phyloP scores from a whole-genome alignment of 75 land plant genomes.

The Pinus albicaulis region DNA sequence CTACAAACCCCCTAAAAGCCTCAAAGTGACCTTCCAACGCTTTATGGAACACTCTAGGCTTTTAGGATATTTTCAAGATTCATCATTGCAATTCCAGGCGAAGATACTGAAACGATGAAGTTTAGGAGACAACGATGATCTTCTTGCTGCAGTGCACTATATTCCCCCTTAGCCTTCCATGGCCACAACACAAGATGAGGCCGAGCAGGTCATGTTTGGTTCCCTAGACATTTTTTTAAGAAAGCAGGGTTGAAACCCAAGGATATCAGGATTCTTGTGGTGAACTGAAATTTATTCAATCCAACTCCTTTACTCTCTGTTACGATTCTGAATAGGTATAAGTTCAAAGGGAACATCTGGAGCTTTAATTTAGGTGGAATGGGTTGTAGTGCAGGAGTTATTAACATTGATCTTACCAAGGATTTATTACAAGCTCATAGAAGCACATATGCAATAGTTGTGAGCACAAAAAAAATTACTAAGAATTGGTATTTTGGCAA shows the following conservation, averaged over 20 bases:
- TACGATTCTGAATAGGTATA: constrained; percentile 68
- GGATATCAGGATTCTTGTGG: constrained; percentile 44
- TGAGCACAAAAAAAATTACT: constrained; percentile 82
- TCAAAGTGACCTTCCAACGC: constrained; percentile 9
- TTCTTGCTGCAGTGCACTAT: constrained; percentile 23
- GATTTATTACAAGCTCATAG: constrained; percentile 69
- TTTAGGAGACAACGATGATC: constrained; percentile 31
- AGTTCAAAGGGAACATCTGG: constrained; percentile 56
- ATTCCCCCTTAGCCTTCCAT: constrained; percentile 24
- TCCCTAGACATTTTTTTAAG: constrained; percentile 32
- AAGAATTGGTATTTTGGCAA: constrained; percentile 80
- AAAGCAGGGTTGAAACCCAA: constrained; percentile 33
- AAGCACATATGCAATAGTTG: constrained; percentile 62
- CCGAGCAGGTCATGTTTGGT: constrained; percentile 44
- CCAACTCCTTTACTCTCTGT: constrained; percentile 70
- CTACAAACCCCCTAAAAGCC: constrained; percentile 34
- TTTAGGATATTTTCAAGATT: constrained; percentile 18
- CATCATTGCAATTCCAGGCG: constrained; percentile 29
- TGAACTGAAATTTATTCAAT: constrained; percentile 68
- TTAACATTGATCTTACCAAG: constrained; percentile 63
- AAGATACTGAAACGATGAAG: constrained; percentile 34
- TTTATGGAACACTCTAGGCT: constrained; percentile 22
- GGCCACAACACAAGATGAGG: constrained; percentile 35
- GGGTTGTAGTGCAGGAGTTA: constrained; percentile 79
- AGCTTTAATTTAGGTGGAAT: constrained; percentile 70